Evolutionary conservation across 2,329 filamentous ascomycete genomes (phyloP).

Genomic region (Colletotrichum graminicola): DNA sequence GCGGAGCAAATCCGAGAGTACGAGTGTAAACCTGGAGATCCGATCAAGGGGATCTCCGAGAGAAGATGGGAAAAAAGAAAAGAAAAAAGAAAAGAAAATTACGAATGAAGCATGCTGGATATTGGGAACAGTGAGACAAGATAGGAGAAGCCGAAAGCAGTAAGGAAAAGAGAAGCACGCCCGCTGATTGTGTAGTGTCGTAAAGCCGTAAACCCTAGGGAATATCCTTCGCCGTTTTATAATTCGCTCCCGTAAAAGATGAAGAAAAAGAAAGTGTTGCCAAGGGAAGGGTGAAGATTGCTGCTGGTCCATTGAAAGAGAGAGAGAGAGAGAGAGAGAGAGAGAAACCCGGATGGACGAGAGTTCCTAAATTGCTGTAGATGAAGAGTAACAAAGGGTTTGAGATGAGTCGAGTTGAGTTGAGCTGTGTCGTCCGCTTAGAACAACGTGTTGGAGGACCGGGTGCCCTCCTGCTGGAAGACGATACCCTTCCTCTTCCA

Average conservation of each 20-base stretch:
- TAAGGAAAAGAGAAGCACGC: not conserved
- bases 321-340: not conserved
- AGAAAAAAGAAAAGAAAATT: not conserved
- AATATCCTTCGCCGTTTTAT: constrained; percentile 6
- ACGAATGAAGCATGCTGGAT: constrained; percentile 7
- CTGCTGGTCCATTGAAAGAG: not conserved
- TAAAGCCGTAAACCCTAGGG: constrained; percentile 13
- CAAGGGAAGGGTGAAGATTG: not conserved
- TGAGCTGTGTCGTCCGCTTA: constrained; percentile 5
- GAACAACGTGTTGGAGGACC: constrained; percentile 42
- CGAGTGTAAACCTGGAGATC: not conserved
- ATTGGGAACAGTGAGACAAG: not conserved
- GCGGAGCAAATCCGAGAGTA: not conserved
- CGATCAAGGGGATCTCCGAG: not conserved
- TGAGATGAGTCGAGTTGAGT: too few relatives aligned
- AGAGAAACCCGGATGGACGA: not conserved
- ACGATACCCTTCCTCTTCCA: constrained; percentile 60
- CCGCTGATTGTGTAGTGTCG: constrained; percentile 16
- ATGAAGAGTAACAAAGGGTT: not conserved
- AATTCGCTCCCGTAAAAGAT: not conserved
- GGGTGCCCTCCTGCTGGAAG: constrained; percentile 52
- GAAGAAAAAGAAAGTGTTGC: not conserved
- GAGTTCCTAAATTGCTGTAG: not conserved
- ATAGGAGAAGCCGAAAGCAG: not conserved
- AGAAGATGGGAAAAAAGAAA: not conserved